phyloP scores from a whole-genome alignment of 31 red algal genomes.

The Odonthalia washingtoniensis region DNA sequence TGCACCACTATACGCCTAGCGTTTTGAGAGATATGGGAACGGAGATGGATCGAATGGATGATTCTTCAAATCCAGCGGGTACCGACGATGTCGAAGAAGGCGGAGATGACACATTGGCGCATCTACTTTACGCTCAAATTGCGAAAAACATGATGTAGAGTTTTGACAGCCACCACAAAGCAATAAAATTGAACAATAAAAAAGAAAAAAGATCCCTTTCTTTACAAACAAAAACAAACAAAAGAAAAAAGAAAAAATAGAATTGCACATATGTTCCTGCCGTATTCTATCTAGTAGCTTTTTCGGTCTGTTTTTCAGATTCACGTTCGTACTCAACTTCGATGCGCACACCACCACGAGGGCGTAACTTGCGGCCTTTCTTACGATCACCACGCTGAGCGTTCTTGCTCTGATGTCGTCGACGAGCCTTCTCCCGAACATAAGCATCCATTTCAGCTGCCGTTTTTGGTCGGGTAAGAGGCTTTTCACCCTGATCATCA shows the following conservation, averaged over 20 bases:
- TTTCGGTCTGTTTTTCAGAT: constrained; percentile 23
- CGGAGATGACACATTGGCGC: constrained; percentile 29
- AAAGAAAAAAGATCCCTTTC: too few relatives aligned
- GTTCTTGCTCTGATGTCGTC: constrained; percentile 22
- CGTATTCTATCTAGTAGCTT: too few relatives aligned
- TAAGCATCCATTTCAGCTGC: not conserved
- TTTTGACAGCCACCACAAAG: too few relatives aligned
- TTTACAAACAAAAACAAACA: not conserved
- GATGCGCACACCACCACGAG: constrained; percentile 56
- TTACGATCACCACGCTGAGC: constrained; percentile 11
- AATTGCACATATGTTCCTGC: too few relatives aligned
- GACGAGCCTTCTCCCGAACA: constrained; percentile 32
- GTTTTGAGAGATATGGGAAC: too few relatives aligned
- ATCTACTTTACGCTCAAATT: constrained; percentile 53
- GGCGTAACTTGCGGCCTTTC: constrained; percentile 62
- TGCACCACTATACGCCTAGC: too few relatives aligned
- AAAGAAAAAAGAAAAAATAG: not conserved
- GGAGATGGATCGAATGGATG: not conserved
- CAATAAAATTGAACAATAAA: too few relatives aligned
- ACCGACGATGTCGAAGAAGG: constrained; percentile 17
- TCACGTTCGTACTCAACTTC: constrained; percentile 78
- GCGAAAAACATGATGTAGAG: too few relatives aligned
- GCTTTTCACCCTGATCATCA: not conserved
- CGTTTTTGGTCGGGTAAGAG: not conserved
- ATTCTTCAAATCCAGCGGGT: not conserved